These are phyloP conservation scores for Coemansia guatemalensis DNA, from an alignment of 192 early-diverging fungal genomes.

Conservation along the genomic window DNA sequence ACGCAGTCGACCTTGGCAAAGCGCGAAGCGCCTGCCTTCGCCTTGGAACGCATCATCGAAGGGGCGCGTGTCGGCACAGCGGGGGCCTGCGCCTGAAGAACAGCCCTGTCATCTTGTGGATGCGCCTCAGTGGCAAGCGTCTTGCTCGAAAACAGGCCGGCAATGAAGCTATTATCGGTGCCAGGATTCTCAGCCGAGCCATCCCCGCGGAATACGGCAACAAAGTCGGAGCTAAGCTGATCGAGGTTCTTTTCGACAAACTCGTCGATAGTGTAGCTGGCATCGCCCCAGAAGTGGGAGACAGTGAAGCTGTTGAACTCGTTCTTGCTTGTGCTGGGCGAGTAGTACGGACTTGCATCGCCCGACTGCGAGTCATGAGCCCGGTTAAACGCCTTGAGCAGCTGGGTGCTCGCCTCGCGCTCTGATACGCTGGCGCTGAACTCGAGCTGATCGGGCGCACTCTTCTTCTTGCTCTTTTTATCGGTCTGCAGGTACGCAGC, in stretches of 20 bases:
- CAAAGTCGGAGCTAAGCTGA: conserved; percentile 79
- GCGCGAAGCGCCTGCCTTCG: conserved; percentile 57
- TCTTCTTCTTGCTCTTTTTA: conserved; percentile 28
- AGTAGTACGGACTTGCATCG: conserved; percentile 39
- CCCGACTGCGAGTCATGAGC: conserved; percentile 41
- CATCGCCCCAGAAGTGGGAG: conserved; percentile 51
- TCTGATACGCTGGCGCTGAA: conserved; percentile 37
- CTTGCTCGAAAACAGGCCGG: conserved; percentile 74
- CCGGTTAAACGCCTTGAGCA: conserved; percentile 49
- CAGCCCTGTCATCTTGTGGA: conserved; percentile 70
- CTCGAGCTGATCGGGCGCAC: conserved; percentile 28
- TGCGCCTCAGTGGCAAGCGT: conserved; percentile 76
- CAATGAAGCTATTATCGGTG: conserved; percentile 73
- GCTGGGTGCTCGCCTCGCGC: conserved; percentile 48
- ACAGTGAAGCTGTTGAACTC: conserved; percentile 52
- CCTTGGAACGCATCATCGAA: conserved; percentile 59
- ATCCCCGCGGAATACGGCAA: conserved; percentile 77
- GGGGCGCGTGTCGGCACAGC: conserved; percentile 71
- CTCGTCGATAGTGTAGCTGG: conserved; percentile 76
- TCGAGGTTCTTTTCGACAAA: conserved; percentile 80
- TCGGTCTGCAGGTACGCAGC: conserved; percentile 40
- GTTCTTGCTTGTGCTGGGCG: conserved; percentile 52
- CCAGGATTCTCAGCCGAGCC: conserved; percentile 51
- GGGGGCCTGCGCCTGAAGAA: conserved; percentile 73
- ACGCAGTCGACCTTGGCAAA: conserved; percentile 61